Base-by-base conservation (phyloP, 2,329 filamentous ascomycete genomes). In the Fusarium heterosporum region DNA sequence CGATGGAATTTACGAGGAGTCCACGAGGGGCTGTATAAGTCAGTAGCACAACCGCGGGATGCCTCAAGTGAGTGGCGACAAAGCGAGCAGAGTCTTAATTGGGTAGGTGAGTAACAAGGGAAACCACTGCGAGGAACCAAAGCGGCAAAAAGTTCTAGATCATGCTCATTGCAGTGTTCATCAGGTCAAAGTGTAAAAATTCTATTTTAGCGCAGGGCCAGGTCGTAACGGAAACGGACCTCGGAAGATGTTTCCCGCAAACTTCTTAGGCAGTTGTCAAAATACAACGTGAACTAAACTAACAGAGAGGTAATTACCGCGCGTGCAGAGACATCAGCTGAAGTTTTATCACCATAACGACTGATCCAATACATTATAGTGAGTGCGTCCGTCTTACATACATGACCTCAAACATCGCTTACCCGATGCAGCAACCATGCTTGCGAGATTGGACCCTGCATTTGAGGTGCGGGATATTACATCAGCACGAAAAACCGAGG, bases 21-120 rank as follows among this genome's bases (percentile, higher is more conserved):
- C 26, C 38, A 41, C 38, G 48, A 41, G 48, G 36, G 42, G 40
- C 45, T 53, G 51, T 55, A 47, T 55, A 55, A 55, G 34, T 47
- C 42, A 26, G 34, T 53, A 40, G 28, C 30, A 53, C 40, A 47
- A 17, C 42, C 26, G 10, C 16, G 34, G 34, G 42, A 47, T 47
- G 26, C 39, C 50, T 22, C 19, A 45, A 53, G 30, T 22, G 40
- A 53, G 29, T 40, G 40, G 22, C 25, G 39, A 22, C n/a, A 39
- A 19, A 29, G n/a, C 8, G 34, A 49, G n/a, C 14, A 29, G 11
- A 29, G 26, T 26, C 45, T 9, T 16, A 28, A 19, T 14, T 11
- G 29, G 46, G 46, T 28, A 46, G 30, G 19, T n/a, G 25, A 25
- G 16, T 16, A 17, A 29, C 14, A 6, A 8, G 16, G 6, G 34